Evolutionary conservation across 345 rosid species (phyloP), one percentile per base, ranked within the genome.

Genomic region (Acer negundo): DNA sequence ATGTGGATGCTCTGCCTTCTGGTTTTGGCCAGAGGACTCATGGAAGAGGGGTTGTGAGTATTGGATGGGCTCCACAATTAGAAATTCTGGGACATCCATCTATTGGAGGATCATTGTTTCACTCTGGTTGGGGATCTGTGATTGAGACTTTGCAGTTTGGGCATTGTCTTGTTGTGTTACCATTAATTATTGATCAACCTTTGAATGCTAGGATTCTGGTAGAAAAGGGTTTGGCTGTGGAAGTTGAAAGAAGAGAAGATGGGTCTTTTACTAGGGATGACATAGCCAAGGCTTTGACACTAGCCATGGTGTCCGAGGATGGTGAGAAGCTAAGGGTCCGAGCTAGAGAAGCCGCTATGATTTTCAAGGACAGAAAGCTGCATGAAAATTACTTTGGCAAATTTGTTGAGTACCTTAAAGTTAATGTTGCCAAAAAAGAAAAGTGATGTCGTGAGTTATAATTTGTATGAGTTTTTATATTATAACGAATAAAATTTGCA

Each of bases 61-160:
- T 44, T 6, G 87, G 81, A 28, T 84, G 85, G 87, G 81, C 78
- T 0, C 83, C 87, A 0, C 85, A 82, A 47, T 13, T 69, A 46
- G 78, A 77, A 2, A 79, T 80, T 3, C 16, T 71, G 59, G 73
- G 72, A 0, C 85, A 82, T 65, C 72, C 80, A 23, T 67, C 80
- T 0, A 19, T 80, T 0, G 81, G 83, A 4, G 86, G 86, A 1
- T 83, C 81, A 7, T 66, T 80, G 35, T 73, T 77, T 74, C 86
- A 80, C 44, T 69, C 79, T 0, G 86, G 86, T 2, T 77, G 86
- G 81, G 79, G 79, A 10, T 83, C 83, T 19, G 42, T 66, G 1
- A 77, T 77, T 16, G 86, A 83, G 70, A 77, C 12, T 7, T 40
- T 83, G 23, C 80, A 59, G 19, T 77, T 76, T n/a, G 85, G 85